Evolutionary conservation across 1,284 basidiomycete species (phyloP).

Genomic region (Cryptococcus floricola): DNA sequence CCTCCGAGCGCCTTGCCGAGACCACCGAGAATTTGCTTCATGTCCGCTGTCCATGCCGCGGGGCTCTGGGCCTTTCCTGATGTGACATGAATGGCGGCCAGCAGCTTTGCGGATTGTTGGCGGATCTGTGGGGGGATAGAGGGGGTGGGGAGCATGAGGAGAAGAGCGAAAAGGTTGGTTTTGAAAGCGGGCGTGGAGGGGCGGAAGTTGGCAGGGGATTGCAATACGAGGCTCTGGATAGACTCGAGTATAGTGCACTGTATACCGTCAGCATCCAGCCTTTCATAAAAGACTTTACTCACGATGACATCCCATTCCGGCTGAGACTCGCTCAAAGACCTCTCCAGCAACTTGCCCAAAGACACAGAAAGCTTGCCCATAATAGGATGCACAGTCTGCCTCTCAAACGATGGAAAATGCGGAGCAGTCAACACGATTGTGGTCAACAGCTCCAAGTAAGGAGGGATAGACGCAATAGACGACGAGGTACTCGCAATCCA

Average conservation of each 20-base stretch:
- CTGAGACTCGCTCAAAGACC: slow-evolving; percentile 12
- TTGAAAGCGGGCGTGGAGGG: slow-evolving; percentile 31
- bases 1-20: slow-evolving; percentile 22
- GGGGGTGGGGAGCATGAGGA: slow-evolving; percentile 22
- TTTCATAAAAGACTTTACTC: slow-evolving; percentile 6
- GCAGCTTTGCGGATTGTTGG: slow-evolving; percentile 20
- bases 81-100: slow-evolving; percentile 36
- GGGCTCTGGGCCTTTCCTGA: slow-evolving; percentile 42
- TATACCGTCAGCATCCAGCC: neutral
- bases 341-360: slow-evolving; percentile 29
- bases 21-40: slow-evolving; percentile 34
- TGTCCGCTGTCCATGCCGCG: slow-evolving; percentile 33
- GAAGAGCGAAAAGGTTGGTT: slow-evolving; percentile 22
- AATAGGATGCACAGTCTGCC: slow-evolving; percentile 41
- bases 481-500: slow-evolving; percentile 18
- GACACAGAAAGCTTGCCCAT: slow-evolving; percentile 43
- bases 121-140: slow-evolving; percentile 15
- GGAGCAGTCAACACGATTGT: slow-evolving; percentile 26
- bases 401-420: slow-evolving; percentile 40
- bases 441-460: slow-evolving; percentile 25
- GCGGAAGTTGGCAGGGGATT: slow-evolving; percentile 42
- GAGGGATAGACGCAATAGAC: slow-evolving; percentile 1
- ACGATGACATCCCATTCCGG: slow-evolving; percentile 25
- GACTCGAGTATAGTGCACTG: slow-evolving; percentile 20
- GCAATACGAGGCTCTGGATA: slow-evolving; percentile 26